Conservation (phyloP, 495 filamentous ascomycete genomes). For the Penicillium dipodomyicola region DNA sequence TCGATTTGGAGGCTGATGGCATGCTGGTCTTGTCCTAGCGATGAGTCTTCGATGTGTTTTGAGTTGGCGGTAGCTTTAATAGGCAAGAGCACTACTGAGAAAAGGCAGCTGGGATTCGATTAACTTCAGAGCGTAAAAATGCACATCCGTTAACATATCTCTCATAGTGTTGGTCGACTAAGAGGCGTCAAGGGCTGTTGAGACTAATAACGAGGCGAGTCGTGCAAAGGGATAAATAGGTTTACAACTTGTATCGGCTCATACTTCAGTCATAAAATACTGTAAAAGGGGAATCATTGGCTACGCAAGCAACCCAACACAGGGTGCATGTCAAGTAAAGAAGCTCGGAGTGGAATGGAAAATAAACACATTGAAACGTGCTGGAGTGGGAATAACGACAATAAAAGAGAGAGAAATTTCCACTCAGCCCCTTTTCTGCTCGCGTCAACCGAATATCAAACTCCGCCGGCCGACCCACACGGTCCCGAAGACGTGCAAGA, state of each 20-base stretch:
- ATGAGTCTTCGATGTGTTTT: background rate
- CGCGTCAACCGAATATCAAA: slow-evolving; percentile 51
- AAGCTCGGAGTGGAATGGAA: slow-evolving; percentile 24
- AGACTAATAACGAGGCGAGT: background rate
- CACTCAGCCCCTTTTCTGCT: slow-evolving; percentile 49
- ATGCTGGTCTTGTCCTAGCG: background rate
- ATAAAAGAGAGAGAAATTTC: slow-evolving; percentile 51
- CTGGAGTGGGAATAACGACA: slow-evolving; percentile 50
- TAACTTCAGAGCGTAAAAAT: background rate
- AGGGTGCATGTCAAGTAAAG: slow-evolving; percentile 5
- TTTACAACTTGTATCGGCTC: background rate
- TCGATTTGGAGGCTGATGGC: background rate
- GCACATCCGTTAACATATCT: background rate
- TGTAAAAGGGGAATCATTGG: slow-evolving; percentile 13
- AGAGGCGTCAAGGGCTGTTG: background rate
- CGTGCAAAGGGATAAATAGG: background rate
- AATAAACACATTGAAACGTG: slow-evolving; percentile 50
- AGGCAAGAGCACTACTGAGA: background rate
- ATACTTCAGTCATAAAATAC: slow-evolving; percentile 1
- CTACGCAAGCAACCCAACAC: slow-evolving; percentile 12
- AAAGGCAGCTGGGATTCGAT: background rate
- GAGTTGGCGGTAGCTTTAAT: background rate
- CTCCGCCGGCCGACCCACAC: slow-evolving; percentile 48
- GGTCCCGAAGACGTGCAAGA: slow-evolving; percentile 42
- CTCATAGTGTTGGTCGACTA: background rate